Conservation (phyloP, 306 rosid species). For the Cucurbita maxima region DNA sequence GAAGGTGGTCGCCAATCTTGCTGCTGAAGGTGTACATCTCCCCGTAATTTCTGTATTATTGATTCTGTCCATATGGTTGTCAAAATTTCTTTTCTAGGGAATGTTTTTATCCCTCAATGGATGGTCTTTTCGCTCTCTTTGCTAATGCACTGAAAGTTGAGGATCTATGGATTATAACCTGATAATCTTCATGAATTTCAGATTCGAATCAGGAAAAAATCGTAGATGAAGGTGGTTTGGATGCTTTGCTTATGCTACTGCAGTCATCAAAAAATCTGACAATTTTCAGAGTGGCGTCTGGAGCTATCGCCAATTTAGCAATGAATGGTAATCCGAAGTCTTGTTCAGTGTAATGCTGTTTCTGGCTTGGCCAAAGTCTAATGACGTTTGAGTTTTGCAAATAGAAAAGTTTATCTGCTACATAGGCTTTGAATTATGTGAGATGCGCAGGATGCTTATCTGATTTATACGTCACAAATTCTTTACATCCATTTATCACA, state of each 20-base stretch:
- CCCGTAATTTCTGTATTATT: background rate
- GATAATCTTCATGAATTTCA: conserved; percentile 12
- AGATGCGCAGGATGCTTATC: background rate
- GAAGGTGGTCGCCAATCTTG: conserved; percentile 69
- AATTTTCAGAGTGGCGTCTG: conserved; percentile 58
- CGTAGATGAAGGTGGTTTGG: conserved; percentile 60
- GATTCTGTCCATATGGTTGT: background rate
- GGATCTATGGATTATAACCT: background rate
- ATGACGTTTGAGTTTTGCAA: background rate
- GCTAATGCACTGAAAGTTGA: background rate
- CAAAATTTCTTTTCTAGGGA: background rate
- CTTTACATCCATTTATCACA: background rate
- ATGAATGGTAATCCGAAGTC: conserved; percentile 42
- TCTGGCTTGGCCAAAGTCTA: background rate
- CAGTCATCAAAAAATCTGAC: conserved; percentile 41
- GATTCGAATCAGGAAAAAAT: conserved; percentile 52
- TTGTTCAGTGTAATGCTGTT: background rate
- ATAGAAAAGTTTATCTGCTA: background rate
- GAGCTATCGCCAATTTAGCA: conserved; percentile 65
- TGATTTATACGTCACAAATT: background rate
- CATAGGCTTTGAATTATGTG: background rate
- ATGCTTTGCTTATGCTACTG: conserved; percentile 43
- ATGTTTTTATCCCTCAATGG: background rate
- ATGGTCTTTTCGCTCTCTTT: background rate
- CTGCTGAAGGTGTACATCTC: conserved; percentile 49